phyloP scores from a whole-genome alignment of 192 early-diverging fungal species.

The Linnemannia schmuckeri region DNA sequence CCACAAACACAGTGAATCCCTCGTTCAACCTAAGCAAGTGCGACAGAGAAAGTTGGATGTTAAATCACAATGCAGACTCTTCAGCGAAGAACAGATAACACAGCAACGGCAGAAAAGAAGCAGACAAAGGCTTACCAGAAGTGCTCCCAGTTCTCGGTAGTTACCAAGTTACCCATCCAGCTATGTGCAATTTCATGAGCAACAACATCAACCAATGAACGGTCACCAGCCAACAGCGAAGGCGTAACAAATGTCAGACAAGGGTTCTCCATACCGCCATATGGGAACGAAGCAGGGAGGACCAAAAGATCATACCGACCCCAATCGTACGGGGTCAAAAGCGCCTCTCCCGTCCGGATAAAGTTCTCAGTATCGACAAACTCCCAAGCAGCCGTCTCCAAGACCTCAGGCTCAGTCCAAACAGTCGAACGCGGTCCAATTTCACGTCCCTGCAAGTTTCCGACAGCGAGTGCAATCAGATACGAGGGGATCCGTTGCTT shows the following conservation, averaged over 20 bases:
- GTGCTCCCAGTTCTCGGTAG: slow-evolving; percentile 82
- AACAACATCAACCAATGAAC: slow-evolving; percentile 93
- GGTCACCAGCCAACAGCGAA: slow-evolving; percentile 93
- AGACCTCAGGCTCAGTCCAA: slow-evolving; percentile 93
- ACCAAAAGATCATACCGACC: slow-evolving; percentile 95
- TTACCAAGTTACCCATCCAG: slow-evolving; percentile 92
- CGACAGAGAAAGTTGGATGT: neutral
- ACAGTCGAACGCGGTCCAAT: slow-evolving; percentile 94
- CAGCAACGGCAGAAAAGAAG: too few species aligned
- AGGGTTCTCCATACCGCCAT: slow-evolving; percentile 95
- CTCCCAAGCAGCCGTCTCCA: slow-evolving; percentile 95
- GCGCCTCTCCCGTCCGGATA: slow-evolving; percentile 72
- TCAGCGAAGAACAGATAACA: neutral
- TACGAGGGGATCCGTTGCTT: slow-evolving; percentile 93
- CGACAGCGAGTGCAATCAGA: slow-evolving; percentile 93
- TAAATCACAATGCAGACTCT: slow-evolving; percentile 63
- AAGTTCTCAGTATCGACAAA: slow-evolving; percentile 84
- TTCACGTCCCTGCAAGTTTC: slow-evolving; percentile 81
- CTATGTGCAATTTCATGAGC: slow-evolving; percentile 95
- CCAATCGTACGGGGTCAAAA: slow-evolving; percentile 95
- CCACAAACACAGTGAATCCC: slow-evolving; percentile 94
- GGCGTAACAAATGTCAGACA: slow-evolving; percentile 98
- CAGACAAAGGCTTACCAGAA: slow-evolving; percentile 13
- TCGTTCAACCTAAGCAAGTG: slow-evolving; percentile 89
- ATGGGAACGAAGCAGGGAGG: slow-evolving; percentile 88